These are phyloP conservation scores for Allium sativum DNA, from an alignment of 106 monocot species.

Conservation along the genomic window DNA sequence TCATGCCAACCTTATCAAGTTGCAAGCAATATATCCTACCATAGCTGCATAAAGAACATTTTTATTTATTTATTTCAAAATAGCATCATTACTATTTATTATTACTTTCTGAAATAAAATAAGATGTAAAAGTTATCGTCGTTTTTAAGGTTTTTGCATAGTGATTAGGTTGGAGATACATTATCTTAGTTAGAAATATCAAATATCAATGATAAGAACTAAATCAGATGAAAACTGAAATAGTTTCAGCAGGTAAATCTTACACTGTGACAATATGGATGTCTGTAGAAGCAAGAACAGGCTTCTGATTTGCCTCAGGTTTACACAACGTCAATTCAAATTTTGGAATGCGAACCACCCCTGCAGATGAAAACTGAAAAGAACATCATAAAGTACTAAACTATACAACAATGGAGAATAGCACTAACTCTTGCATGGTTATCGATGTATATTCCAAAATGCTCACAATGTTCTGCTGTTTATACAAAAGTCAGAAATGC, in stretches of 20 bases:
- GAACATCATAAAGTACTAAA: not conserved
- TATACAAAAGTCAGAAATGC: too few relatives aligned
- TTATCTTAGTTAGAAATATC: too few relatives aligned
- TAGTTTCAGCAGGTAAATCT: slow-evolving; percentile 2
- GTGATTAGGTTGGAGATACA: too few relatives aligned
- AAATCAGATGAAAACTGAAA: not conserved
- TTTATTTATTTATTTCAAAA: not conserved
- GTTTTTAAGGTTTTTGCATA: too few relatives aligned
- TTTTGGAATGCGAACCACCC: slow-evolving; percentile 77
- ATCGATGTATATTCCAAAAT: too few relatives aligned
- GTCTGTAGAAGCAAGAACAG: slow-evolving; percentile 79
- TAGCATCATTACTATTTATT: too few relatives aligned
- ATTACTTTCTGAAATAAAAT: too few relatives aligned
- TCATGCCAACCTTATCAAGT: slow-evolving; percentile 62
- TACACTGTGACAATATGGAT: slow-evolving; percentile 83
- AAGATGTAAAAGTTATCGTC: too few relatives aligned
- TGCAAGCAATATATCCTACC: slow-evolving; percentile 97
- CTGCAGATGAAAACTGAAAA: slow-evolving; percentile 82
- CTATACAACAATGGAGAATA: too few relatives aligned
- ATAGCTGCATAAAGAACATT: slow-evolving; percentile 43
- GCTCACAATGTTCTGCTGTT: too few relatives aligned
- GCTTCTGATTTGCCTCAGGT: slow-evolving; percentile 83
- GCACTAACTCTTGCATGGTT: too few relatives aligned
- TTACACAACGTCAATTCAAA: slow-evolving; percentile 92
- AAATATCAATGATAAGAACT: not conserved